These are phyloP conservation scores for Syzygium malaccense DNA, from an alignment of 441 rosid species.

Conservation along the genomic window DNA sequence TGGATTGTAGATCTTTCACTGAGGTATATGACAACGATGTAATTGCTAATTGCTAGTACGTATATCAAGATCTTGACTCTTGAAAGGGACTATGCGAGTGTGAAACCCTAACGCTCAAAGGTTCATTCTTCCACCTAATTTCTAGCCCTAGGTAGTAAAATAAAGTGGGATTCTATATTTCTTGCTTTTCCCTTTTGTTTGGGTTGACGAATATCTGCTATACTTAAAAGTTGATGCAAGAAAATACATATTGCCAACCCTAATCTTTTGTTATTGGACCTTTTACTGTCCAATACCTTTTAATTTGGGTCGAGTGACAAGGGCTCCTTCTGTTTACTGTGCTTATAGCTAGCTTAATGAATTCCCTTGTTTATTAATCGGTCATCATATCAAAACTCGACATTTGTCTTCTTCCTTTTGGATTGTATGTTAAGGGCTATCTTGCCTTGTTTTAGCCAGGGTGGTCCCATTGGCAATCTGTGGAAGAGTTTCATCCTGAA, in stretches of 20 bases:
- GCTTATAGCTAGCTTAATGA: background rate
- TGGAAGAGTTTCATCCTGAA: constrained; percentile 86
- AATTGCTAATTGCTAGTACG: background rate
- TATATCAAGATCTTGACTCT: background rate
- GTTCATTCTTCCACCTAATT: background rate
- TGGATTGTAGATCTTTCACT: background rate
- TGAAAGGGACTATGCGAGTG: background rate
- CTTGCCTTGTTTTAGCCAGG: constrained; percentile 88
- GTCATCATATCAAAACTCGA: background rate
- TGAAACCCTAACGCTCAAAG: background rate
- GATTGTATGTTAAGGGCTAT: constrained; percentile 35
- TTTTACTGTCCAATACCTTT: too few species aligned
- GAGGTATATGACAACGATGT: background rate
- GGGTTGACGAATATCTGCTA: background rate
- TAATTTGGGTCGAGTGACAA: too few species aligned
- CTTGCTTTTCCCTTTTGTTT: too few species aligned
- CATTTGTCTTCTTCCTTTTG: constrained; percentile 3
- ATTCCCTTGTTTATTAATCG: background rate
- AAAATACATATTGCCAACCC: too few species aligned
- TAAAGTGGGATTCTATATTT: background rate
- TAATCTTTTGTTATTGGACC: too few species aligned
- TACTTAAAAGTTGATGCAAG: too few species aligned
- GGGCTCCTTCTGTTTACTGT: background rate
- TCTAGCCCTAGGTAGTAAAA: background rate
- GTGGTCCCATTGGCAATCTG: constrained; percentile 86